Evolutionary conservation across 305 asterid species (phyloP), one percentile per base, ranked within the genome.

Genomic region (Plantago coronopus): DNA sequence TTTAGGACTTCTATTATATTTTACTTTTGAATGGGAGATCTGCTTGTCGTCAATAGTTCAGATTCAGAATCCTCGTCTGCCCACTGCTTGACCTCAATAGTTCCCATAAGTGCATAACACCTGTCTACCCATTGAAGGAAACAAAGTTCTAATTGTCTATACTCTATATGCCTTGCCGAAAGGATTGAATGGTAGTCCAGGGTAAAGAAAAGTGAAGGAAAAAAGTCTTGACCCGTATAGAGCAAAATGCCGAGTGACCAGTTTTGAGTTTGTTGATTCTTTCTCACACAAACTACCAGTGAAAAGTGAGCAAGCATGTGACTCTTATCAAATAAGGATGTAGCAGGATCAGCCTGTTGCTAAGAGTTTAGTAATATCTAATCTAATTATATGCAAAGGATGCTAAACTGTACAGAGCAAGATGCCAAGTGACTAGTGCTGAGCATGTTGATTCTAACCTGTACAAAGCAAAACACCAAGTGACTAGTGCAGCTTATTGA

Each of bases 321-420:
- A n/a, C n/a, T n/a, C n/a, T n/a, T n/a, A n/a, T n/a, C n/a, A n/a
- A n/a, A n/a, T n/a, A n/a, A n/a, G n/a, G n/a, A n/a, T n/a, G n/a
- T n/a, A n/a, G n/a, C n/a, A n/a, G n/a, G n/a, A n/a, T n/a, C n/a
- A n/a, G n/a, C n/a, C n/a, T n/a, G n/a, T 22, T 19, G 18, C 18
- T 13, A 46, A 12, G 22, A 22, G 42, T 34, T 18, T n/a, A n/a
- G 10, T 20, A 43, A 53, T 13, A 19, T 17, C 27, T 54, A 61
- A 19, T 17, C 27, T 54, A 61, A 9, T 44, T 54, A n/a, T 64
- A 49, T 58, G 59, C 17, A 31, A 16, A 19, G 48, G 64, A 49
- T 61, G 23, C 18, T 66, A 49, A 21, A 31, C 12, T 17, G 2
- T 20, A 13, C 2, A 20, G 7, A 48, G 43, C 25, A 37, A 57